phyloP scores from a whole-genome alignment of 495 filamentous ascomycete species.

The Penicillium steckii region DNA sequence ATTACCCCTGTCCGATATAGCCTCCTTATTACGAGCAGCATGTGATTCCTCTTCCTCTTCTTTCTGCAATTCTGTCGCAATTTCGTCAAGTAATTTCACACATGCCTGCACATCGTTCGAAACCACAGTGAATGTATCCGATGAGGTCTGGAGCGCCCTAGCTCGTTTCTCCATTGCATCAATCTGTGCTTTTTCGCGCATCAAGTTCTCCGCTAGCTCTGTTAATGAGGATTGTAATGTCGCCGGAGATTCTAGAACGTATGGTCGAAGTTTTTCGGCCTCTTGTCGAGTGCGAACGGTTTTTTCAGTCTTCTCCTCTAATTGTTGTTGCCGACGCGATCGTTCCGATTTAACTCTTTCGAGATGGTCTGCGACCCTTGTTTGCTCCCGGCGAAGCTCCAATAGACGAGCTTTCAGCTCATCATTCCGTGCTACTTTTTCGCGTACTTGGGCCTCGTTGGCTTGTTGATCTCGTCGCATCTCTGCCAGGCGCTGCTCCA shows the following conservation, averaged over 20 bases:
- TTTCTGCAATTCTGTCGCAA: conserved; percentile 75
- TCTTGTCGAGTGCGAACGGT: conserved; percentile 65
- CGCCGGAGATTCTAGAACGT: conserved; percentile 82
- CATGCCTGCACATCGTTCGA: conserved; percentile 79
- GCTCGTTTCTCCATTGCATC: conserved; percentile 82
- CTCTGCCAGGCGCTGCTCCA: conserved; percentile 74
- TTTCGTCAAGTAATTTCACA: conserved; percentile 85
- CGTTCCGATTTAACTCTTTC: conserved; percentile 75
- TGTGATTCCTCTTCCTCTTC: conserved; percentile 84
- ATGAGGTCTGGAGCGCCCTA: conserved; percentile 86
- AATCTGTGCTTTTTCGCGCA: conserved; percentile 74
- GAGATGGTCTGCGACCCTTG: conserved; percentile 72
- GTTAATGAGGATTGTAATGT: conserved; percentile 77
- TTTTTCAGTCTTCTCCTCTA: conserved; percentile 77
- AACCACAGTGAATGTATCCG: conserved; percentile 83
- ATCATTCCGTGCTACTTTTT: conserved; percentile 79
- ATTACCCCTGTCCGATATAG: conserved; percentile 80
- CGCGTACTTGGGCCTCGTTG: conserved; percentile 74
- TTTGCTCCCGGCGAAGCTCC: conserved; percentile 73
- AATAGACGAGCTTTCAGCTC: conserved; percentile 77
- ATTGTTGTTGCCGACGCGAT: conserved; percentile 60
- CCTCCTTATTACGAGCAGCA: conserved; percentile 78
- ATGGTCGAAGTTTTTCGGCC: conserved; percentile 82
- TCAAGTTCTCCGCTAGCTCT: conserved; percentile 74
- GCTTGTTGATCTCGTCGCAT: conserved; percentile 73